phyloP scores from a whole-genome alignment of 1,284 basidiomycete genomes.

The Abortiporus biennis region DNA sequence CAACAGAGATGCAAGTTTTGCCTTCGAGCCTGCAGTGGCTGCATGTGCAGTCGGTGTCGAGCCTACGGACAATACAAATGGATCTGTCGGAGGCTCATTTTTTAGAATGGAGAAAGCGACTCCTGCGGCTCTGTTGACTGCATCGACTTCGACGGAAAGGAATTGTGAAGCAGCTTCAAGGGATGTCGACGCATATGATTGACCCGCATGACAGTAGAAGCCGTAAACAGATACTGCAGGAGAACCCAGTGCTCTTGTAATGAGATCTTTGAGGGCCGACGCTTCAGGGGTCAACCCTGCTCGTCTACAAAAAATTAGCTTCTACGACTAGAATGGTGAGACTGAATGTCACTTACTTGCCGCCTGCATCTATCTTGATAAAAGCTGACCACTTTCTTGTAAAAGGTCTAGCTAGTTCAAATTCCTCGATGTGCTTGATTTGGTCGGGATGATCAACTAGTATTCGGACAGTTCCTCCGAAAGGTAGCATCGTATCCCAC shows the following conservation, averaged over 20 bases:
- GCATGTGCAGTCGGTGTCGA: slow-evolving; percentile 85
- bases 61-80: slow-evolving; percentile 74
- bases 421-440: slow-evolving; percentile 56
- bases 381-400: slow-evolving; percentile 67
- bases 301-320: slow-evolving; percentile 43
- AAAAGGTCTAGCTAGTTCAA: slow-evolving; percentile 34
- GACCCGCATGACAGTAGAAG: slow-evolving; percentile 79
- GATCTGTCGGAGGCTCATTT: slow-evolving; percentile 29
- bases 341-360: slow-evolving; percentile 65
- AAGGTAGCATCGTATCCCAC: slow-evolving; percentile 44
- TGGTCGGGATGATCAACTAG: slow-evolving; percentile 77
- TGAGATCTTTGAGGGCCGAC: slow-evolving; percentile 42
- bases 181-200: slow-evolving; percentile 70
- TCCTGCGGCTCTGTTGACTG: slow-evolving; percentile 62
- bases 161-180: slow-evolving; percentile 56
- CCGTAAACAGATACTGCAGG: slow-evolving; percentile 63
- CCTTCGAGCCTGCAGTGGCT: slow-evolving; percentile 48
- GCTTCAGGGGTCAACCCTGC: slow-evolving; percentile 72
- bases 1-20: slow-evolving; percentile 40
- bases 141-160: slow-evolving; percentile 67
- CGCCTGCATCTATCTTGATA: slow-evolving; percentile 77
- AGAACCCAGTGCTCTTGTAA: slow-evolving; percentile 45
- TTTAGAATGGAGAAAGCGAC: slow-evolving; percentile 47
- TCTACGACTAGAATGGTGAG: not conserved
- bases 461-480: slow-evolving; percentile 56